Conservation (phyloP, 352 stramenopile species). For the Plasmopara muralis region DNA sequence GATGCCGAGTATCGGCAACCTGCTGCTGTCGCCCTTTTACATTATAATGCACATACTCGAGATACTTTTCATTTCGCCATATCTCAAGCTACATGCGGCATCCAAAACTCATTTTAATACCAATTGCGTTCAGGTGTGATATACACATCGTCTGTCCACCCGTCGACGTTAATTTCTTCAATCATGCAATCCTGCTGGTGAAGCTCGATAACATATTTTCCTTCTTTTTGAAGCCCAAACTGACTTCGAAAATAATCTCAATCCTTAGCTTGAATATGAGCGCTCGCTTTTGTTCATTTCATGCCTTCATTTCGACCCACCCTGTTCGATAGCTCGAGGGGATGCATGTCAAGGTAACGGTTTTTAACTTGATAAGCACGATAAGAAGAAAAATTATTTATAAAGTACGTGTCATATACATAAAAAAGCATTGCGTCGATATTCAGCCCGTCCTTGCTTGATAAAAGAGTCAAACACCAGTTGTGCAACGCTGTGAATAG, state of each 20-base stretch:
- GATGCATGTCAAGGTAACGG: conserved; percentile 79
- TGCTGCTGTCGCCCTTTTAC: conserved; percentile 21
- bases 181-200: conserved; percentile 28
- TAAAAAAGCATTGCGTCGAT: conserved; percentile 35
- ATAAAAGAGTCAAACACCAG: conserved; percentile 62
- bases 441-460: conserved; percentile 41
- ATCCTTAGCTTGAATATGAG: conserved; percentile 60
- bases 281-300: conserved; percentile 51
- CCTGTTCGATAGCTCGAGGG: conserved; percentile 71
- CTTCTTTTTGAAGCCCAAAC: conserved; percentile 48
- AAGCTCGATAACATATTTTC: conserved; percentile 36
- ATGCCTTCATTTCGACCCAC: conserved; percentile 78
- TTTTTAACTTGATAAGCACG: conserved; percentile 48
- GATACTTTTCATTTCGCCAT: conserved; percentile 70
- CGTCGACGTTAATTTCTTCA: conserved; percentile 41
- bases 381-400: neutral
- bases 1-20: conserved; percentile 44
- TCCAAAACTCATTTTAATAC: too few species aligned
- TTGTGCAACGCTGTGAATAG: conserved; percentile 35
- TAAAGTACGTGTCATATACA: conserved; percentile 1
- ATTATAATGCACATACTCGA: conserved; percentile 36
- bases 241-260: conserved; percentile 48
- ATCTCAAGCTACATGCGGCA: conserved; percentile 44
- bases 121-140: too few species aligned
- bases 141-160: conserved; percentile 19